Conservation (phyloP, 108 stramenopile species). For the Skeletonema menzelii region DNA sequence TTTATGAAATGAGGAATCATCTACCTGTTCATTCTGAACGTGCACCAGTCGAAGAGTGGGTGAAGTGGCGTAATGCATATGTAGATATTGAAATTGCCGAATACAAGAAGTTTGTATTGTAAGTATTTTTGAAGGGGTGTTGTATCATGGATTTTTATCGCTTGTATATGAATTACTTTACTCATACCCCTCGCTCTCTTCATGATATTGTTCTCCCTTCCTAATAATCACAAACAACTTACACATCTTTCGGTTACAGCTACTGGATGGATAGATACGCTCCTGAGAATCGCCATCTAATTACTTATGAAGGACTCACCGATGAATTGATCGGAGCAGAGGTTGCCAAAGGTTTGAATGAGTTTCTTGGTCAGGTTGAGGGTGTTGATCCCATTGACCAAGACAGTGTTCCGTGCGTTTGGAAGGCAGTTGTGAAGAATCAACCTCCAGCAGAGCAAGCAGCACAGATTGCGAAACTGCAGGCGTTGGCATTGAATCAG, state of each 20-base stretch:
- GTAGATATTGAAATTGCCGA: slow-evolving; percentile 49
- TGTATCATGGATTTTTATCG: neutral
- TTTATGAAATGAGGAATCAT: slow-evolving; percentile 55
- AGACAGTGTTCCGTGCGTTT: slow-evolving; percentile 42
- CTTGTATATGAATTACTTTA: neutral
- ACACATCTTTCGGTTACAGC: slow-evolving; percentile 5
- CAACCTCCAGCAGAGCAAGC: slow-evolving; percentile 37
- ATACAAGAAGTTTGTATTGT: slow-evolving; percentile 45
- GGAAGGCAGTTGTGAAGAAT: slow-evolving; percentile 50
- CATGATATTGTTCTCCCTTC: neutral
- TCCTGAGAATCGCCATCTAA: slow-evolving; percentile 39
- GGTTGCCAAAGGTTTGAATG: slow-evolving; percentile 41
- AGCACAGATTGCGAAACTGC: slow-evolving; percentile 29
- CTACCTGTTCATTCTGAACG: slow-evolving; percentile 50
- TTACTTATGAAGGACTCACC: slow-evolving; percentile 51
- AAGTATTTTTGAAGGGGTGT: slow-evolving; percentile 7
- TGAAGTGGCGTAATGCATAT: slow-evolving; percentile 53
- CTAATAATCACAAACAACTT: neutral
- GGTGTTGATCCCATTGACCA: slow-evolving; percentile 37
- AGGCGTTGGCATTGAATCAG: slow-evolving; percentile 17
- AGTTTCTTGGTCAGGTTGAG: slow-evolving; percentile 31
- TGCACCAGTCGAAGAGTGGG: slow-evolving; percentile 55
- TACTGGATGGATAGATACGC: slow-evolving; percentile 53
- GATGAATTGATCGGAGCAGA: slow-evolving; percentile 43
- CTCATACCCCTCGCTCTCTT: neutral